Base-by-base conservation (phyloP, 805 yeast species). In the Ogataea methanolica region DNA sequence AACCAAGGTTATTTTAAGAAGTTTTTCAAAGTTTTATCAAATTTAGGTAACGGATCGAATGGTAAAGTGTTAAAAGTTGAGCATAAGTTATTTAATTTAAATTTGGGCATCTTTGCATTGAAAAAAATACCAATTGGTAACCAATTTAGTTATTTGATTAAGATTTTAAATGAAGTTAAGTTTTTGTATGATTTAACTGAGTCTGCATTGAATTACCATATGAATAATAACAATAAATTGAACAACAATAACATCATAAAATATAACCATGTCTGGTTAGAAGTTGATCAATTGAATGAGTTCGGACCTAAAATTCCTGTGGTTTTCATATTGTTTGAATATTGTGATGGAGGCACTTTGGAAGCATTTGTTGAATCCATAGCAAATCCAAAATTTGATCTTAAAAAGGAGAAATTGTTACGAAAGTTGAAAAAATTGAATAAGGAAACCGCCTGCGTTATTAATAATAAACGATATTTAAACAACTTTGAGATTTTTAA, bases 181-280 rank as follows among this genome's bases (percentile, higher is more conserved):
- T 77, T 91, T 43, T 66, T 90, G 35, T 84, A 76, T 56, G 74
- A 74, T 53, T 60, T 78, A 23, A 74, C 80, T 3, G 72, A 60
- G 47, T 58, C 58, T 22, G 51, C 57, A 14, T 45, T 48, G 1
- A 44, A 54, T 11, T 55, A 54, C 31, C 65, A 54, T 48, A 66
- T 45, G 68, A 72, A 35, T 64, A 85, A 89, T 62, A 73, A 90
- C 55, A 88, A 90, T 26, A 78, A 85, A 19, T 90, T 90, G 61
- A 89, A 90, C 59, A 66, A 46, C 68, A 72, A 35, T 64, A 85
- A 89, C 62, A 73, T 90, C 55, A 88, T 90, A 26, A 78, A 85
- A 19, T 90, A 90, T 61, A 89, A 90, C 59, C 97, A 90, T 65
- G 96, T 89, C 23, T 90, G 97, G 97, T 64, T 90, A 33, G 97